Percentiles rank a stretch among this genome's conserved stretches.
Evolutionary conservation across 2,329 filamentous ascomycete species (phyloP).

Genomic region (Trichoderma guizhouense): DNA sequence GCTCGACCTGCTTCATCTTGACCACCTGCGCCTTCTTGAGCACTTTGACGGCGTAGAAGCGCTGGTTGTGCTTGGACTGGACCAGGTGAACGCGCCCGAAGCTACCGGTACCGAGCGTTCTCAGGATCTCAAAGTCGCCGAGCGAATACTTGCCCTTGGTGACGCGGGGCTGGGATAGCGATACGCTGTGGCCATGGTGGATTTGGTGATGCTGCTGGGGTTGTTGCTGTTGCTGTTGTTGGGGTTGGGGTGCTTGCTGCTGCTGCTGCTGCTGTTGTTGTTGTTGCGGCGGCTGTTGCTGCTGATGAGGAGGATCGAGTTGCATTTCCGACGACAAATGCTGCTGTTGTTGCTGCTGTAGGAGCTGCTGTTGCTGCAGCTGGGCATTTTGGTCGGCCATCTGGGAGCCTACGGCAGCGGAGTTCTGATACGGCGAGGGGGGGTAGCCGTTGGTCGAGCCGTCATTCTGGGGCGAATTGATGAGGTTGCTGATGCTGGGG

Average conservation of each 20-base stretch:
- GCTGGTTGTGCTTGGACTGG: constrained; percentile 95
- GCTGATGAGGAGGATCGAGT: constrained; percentile 16
- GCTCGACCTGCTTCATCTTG: constrained; percentile 99
- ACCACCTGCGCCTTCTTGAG: constrained; percentile 98
- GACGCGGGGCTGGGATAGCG: constrained; percentile 51
- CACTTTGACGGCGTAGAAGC: constrained; percentile 98
- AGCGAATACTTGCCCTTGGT: constrained; percentile 98
- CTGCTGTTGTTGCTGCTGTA: constrained; percentile 33
- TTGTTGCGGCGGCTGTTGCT: constrained; percentile 20
- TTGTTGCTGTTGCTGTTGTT: constrained; percentile 21
- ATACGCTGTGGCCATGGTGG: constrained; percentile 32
- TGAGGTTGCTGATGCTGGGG: constrained; percentile 79
- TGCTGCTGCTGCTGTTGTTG: constrained; percentile 32
- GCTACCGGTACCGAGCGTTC: constrained; percentile 92
- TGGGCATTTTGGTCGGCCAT: constrained; percentile 16
- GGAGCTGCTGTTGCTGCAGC: constrained; percentile 20
- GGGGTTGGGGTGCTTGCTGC: not conserved
- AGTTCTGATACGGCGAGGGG: constrained; percentile 15
- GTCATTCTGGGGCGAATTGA: constrained; percentile 55
- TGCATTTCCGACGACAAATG: constrained; percentile 22
- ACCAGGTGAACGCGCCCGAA: constrained; percentile 96
- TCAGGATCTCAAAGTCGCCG: constrained; percentile 81
- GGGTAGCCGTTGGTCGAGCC: constrained; percentile 32
- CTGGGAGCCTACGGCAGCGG: constrained; percentile 21
- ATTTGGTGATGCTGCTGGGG: constrained; percentile 30